Evolutionary conservation across 108 stramenopile genomes (phyloP), one percentile per base, ranked within the genome.

Genomic region (Discostella stelligeroides): DNA sequence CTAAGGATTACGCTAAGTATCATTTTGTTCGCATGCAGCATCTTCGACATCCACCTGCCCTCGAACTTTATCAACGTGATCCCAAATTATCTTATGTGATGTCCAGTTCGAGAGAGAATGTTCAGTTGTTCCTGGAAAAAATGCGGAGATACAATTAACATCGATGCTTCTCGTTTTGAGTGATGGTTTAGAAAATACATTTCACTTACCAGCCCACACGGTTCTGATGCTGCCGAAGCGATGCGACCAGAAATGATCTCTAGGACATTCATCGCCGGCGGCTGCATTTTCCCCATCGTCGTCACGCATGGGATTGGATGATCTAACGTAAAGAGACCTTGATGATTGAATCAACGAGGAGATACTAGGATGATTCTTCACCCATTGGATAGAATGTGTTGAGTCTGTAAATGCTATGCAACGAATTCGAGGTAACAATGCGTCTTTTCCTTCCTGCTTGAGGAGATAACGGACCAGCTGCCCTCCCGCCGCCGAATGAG

Each of bases 351-450:
- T 67, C 25, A 82, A 60, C 4, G 51, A 46, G 12, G 41, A 40
- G 2, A 85, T 25, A 12, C 60, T 61, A 49, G 54, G 54, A 24
- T 81, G 55, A 65, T 73, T 83, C 55, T 71, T 70, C 4, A 82
- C 46, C 91, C 91, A 92, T 66, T 89, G 91, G 24, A 92, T 85
- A 41, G 82, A 85, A 63, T 92, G 91, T 14, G 86, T 92, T 34
- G 88, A 89, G 49, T 92, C 91, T 13, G 91, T 92, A 64, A 92
- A 92, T 6, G 84, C 85, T 13, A 88, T 83, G 41, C 86, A 85
- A 2, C 82, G 82, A 34, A 92, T 85, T 47, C 70, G 34, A 28
- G 69, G 46, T 34, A 70, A 48, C 48, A 70, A 54, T 24, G 45
- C 7, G 28, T 55, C 11, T 2, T 45, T 8, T 12, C 85, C 25